Base-by-base conservation (phyloP, 176 grass and related monocot genomes). In the Eragrostis curvula region DNA sequence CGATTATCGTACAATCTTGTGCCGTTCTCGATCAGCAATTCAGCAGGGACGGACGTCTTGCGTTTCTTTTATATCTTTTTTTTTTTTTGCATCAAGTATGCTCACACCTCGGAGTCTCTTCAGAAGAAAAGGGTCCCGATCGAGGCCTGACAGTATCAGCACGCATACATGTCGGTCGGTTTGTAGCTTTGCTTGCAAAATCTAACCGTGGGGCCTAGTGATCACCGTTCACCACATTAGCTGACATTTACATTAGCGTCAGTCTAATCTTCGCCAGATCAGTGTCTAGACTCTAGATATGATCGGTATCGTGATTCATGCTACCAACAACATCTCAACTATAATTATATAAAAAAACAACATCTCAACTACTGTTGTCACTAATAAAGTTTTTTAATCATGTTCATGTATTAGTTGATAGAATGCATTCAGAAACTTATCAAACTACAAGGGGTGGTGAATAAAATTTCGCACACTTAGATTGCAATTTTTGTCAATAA, bases 181-280 rank as follows among this genome's bases (percentile, higher is more conserved):
- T 52, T 79, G 75, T 48, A 64, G 42, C 27, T 39, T 66, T 66
- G 46, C 21, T 30, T n/a, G 28, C 46, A 32, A 67, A 67, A 79
- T 79, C 77, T 51, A 25, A 51, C 45, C 51, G 5, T 18, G 62
- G 77, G 61, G 1, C 13, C 62, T 14, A 16, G 20, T 16, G 29
- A 52, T 79, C 20, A 3, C 14, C 46, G 32, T 42, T 23, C 64
- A 67, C 64, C 36, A 68, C 39, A 42, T 17, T n/a, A 43, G 39
- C 65, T 62, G 23, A 15, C 60, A 16, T 43, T 49, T 45, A 23
- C 47, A 28, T 17, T 71, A 49, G 2, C 53, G 15, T 43, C 39
- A 60, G 1, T 29, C 4, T 29, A 46, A 61, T 60, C 73, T 25
- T 24, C 30, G 27, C 13, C 12, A 27, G 68, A 70, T 47, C 23